phyloP scores from a whole-genome alignment of 768 basidiomycete genomes.

The Piloderma croceum region DNA sequence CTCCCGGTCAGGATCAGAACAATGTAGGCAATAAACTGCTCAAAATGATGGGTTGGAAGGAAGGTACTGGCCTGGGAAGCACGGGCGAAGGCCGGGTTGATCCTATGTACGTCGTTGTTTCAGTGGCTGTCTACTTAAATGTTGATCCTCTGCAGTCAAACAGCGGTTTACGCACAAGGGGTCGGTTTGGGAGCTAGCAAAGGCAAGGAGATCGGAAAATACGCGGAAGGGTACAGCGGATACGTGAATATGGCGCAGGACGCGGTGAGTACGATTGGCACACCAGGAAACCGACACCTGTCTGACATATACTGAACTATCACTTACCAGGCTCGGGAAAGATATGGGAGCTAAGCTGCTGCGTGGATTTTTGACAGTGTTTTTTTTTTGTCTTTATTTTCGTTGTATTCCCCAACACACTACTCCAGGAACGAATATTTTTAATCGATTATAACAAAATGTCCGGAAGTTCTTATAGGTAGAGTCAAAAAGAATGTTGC shows the following conservation, averaged over 20 bases:
- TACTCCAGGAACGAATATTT: no score
- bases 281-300: conserved; percentile 6
- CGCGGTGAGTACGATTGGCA: conserved; percentile 39
- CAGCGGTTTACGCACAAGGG: conserved; percentile 81
- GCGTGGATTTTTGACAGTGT: background rate
- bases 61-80: conserved; percentile 81
- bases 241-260: conserved; percentile 73
- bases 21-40: conserved; percentile 92
- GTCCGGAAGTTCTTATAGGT: no score
- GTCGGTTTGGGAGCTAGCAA: conserved; percentile 92
- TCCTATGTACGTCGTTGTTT: conserved; percentile 58
- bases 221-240: conserved; percentile 59
- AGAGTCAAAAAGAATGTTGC: no score
- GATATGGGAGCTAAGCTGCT: conserved; percentile 22
- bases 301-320: conserved; percentile 11
- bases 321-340: conserved; percentile 28
- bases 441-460: no score
- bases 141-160: conserved; percentile 45
- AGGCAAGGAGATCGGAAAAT: conserved; percentile 75
- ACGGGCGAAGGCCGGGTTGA: conserved; percentile 82
- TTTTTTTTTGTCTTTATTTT: no score
- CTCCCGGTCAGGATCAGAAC: conserved; percentile 72
- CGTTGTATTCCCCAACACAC: no score
- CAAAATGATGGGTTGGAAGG: conserved; percentile 98
- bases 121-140: conserved; percentile 3